Conservation (phyloP, 495 filamentous ascomycete genomes). For the Podospora sp. region DNA sequence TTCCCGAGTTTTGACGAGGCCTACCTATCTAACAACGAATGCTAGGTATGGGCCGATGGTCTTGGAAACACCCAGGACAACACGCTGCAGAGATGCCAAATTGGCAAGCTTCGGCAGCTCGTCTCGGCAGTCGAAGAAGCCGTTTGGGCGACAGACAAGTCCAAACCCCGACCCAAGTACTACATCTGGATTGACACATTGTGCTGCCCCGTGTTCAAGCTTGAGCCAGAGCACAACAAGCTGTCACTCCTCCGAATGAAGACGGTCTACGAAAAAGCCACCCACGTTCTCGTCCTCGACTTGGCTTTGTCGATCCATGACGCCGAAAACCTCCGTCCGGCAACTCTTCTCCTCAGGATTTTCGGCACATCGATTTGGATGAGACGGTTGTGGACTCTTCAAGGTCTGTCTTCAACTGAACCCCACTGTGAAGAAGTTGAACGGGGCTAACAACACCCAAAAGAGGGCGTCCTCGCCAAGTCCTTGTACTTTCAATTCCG, state of each 20-base stretch:
- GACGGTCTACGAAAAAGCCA: conserved; percentile 27
- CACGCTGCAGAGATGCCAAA: conserved; percentile 35
- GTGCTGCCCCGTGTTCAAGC: conserved; percentile 30
- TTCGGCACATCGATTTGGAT: conserved; percentile 33
- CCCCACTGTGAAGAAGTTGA: background rate
- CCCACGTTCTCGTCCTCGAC: conserved; percentile 37
- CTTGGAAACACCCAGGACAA: conserved; percentile 38
- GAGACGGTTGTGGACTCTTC: conserved; percentile 35
- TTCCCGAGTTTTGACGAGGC: background rate
- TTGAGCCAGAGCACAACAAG: conserved; percentile 21
- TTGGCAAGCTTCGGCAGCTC: conserved; percentile 25
- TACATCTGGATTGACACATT: conserved; percentile 41
- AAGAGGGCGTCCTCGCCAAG: conserved; percentile 31
- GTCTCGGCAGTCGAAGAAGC: conserved; percentile 14
- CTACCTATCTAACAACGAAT: background rate
- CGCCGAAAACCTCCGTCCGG: background rate
- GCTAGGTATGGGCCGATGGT: conserved; percentile 41
- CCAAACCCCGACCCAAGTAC: conserved; percentile 8
- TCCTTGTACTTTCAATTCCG: conserved; percentile 35
- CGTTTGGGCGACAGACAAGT: background rate
- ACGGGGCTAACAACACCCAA: background rate
- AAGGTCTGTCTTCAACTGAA: conserved; percentile 23
- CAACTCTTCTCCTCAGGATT: conserved; percentile 24
- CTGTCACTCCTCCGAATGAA: conserved; percentile 32
- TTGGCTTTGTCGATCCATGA: conserved; percentile 21